Percentiles rank a stretch among this genome's conserved stretches.
Evolutionary conservation across 225 moss, liverwort and hornwort genomes (phyloP).

Genomic region (Polytrichum formosum): DNA sequence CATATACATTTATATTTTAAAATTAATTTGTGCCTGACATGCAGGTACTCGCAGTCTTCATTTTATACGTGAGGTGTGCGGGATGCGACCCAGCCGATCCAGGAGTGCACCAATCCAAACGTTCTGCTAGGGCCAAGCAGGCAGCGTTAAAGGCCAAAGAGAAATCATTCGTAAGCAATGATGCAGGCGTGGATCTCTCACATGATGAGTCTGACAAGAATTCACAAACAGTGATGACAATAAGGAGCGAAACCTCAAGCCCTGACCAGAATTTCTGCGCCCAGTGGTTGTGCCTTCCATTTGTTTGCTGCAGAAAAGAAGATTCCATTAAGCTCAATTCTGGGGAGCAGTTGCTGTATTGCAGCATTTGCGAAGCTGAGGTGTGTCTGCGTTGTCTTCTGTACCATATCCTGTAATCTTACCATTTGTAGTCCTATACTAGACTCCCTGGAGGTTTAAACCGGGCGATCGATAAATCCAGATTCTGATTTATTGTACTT

Average conservation of each 20-base stretch:
- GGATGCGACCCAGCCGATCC: conserved; percentile 96
- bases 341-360: conserved; percentile 73
- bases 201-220: conserved; percentile 24
- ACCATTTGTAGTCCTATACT: too few relatives aligned
- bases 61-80: conserved; percentile 79
- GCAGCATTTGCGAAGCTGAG: conserved; percentile 96
- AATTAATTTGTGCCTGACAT: not conserved
- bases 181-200: conserved; percentile 26
- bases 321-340: conserved; percentile 44
- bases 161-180: conserved; percentile 7
- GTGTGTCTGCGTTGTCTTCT: conserved; percentile 18
- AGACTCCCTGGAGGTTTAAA: too few relatives aligned
- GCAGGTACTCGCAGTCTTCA: conserved; percentile 74
- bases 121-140: conserved; percentile 20
- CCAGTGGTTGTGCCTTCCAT: conserved; percentile 33
- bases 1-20: too few relatives aligned
- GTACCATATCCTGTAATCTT: not conserved
- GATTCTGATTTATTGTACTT: too few relatives aligned
- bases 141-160: conserved; percentile 24
- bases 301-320: conserved; percentile 32
- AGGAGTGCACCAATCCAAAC: conserved; percentile 57
- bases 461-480: too few relatives aligned
- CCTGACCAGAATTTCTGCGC: conserved; percentile 7
- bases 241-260: conserved; percentile 9
- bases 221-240: conserved; percentile 3